Percentiles rank a stretch among this genome's conserved stretches.
These are phyloP conservation scores for Hyaloraphidium curvatum DNA, from an alignment of 192 early-diverging fungal genomes.

Conservation along the genomic window DNA sequence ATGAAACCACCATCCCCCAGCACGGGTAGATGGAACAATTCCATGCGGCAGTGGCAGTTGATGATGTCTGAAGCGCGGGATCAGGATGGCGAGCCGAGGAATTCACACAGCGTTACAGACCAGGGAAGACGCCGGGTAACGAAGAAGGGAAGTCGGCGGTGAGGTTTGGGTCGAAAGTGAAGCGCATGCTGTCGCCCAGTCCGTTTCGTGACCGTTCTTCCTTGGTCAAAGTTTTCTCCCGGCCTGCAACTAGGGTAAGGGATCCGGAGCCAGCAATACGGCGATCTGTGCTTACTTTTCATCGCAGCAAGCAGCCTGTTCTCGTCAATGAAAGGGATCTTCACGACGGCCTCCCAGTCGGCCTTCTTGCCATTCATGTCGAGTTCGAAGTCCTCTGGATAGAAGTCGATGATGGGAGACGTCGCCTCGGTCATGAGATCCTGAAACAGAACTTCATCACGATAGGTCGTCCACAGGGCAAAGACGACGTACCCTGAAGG, in stretches of 20 bases:
- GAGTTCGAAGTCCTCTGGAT: conserved; percentile 71
- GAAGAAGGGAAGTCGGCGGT: conserved; percentile 8
- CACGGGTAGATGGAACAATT: conserved; percentile 35
- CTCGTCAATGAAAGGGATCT: conserved; percentile 91
- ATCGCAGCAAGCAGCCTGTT: conserved; percentile 67
- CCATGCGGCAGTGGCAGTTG: conserved; percentile 28
- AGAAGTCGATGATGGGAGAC: conserved; percentile 91
- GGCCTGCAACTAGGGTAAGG: neutral
- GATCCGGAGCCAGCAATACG: neutral
- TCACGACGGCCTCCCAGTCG: conserved; percentile 97
- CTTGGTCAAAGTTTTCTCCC: neutral
- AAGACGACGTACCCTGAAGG: conserved; percentile 23
- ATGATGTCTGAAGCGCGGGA: conserved; percentile 26
- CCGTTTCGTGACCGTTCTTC: neutral
- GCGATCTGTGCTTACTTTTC: conserved; percentile 5
- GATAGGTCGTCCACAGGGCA: neutral
- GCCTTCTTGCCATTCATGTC: conserved; percentile 98
- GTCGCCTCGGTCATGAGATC: conserved; percentile 60
- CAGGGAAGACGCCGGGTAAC: conserved; percentile 16
- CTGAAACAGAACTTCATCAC: conserved; percentile 10
- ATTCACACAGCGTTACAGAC: neutral
- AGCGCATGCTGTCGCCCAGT: neutral
- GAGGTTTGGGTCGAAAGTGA: neutral
- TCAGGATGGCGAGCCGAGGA: neutral
- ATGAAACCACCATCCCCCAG: conserved; percentile 17